Evolutionary conservation across 2,329 filamentous ascomycete species (phyloP).

Genomic region (Colletotrichum sojae): DNA sequence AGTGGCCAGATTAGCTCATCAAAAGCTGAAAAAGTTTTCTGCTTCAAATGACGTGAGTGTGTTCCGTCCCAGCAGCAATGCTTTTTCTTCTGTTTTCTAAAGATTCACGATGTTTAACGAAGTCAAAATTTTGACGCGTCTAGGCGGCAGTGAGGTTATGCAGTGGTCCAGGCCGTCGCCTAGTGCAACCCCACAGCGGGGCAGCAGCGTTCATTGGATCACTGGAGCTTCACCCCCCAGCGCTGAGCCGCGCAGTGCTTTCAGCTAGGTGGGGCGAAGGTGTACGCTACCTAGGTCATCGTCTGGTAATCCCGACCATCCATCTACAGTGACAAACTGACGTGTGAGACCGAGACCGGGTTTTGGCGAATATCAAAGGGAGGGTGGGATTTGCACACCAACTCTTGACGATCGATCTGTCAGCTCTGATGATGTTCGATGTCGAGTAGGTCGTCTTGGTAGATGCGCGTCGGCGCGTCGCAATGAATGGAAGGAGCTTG

Average conservation of each 20-base stretch:
- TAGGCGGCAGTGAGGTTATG: slow-evolving; percentile 26
- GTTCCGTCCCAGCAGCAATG: neutral
- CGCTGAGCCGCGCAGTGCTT: slow-evolving; percentile 20
- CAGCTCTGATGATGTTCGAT: neutral
- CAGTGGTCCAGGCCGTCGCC: slow-evolving; percentile 16
- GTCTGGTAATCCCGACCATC: slow-evolving; percentile 8
- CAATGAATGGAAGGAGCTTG: slow-evolving; percentile 3
- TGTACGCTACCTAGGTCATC: neutral
- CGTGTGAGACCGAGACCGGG: neutral
- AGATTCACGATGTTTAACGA: neutral
- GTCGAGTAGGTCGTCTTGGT: neutral
- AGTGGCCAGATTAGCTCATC: neutral
- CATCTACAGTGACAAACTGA: slow-evolving; percentile 15
- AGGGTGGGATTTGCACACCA: neutral
- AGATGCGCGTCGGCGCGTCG: too few relatives aligned
- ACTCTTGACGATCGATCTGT: neutral
- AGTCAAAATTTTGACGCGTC: neutral
- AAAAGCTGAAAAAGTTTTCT: too few relatives aligned
- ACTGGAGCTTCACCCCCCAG: neutral
- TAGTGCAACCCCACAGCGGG: slow-evolving; percentile 37
- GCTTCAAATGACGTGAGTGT: neutral
- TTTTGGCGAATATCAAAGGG: neutral
- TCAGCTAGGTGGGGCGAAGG: slow-evolving; percentile 14
- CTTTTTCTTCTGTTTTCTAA: neutral
- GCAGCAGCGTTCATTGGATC: slow-evolving; percentile 27